These are phyloP conservation scores for Pyronema domesticum DNA, from an alignment of 495 filamentous ascomycete species.

Conservation along the genomic window DNA sequence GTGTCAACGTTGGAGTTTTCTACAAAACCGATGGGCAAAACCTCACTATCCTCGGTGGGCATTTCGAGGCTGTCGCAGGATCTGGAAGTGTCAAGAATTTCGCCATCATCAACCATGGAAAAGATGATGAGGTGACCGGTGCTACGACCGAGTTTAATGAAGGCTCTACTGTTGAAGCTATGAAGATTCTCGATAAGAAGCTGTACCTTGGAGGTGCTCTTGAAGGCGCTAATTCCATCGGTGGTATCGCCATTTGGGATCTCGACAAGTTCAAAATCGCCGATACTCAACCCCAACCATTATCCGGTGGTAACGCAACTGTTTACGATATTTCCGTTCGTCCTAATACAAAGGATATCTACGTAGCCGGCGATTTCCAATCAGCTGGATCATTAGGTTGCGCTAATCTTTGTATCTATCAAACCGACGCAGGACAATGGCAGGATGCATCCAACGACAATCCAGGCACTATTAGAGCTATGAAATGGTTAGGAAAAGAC, in stretches of 20 bases:
- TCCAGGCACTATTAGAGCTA: conserved; percentile 45
- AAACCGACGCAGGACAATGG: conserved; percentile 52
- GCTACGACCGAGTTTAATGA: conserved; percentile 44
- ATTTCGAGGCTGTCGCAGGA: conserved; percentile 54
- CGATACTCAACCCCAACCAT: conserved; percentile 36
- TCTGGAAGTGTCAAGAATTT: conserved; percentile 68
- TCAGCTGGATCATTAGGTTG: conserved; percentile 71
- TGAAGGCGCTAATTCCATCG: conserved; percentile 46
- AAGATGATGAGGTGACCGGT: conserved; percentile 49
- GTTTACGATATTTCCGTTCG: conserved; percentile 58
- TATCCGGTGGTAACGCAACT: conserved; percentile 47
- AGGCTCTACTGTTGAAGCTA: conserved; percentile 56
- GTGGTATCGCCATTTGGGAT: conserved; percentile 67
- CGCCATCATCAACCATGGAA: conserved; percentile 45
- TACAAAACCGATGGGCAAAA: conserved; percentile 49
- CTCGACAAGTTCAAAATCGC: conserved; percentile 42
- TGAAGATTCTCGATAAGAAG: conserved; percentile 44
- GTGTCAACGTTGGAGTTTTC: conserved; percentile 59
- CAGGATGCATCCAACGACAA: conserved; percentile 49
- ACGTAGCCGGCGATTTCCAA: conserved; percentile 67
- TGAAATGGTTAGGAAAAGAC: conserved; percentile 56
- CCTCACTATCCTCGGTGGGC: conserved; percentile 72
- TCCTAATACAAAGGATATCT: conserved; percentile 52
- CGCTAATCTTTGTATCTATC: conserved; percentile 61
- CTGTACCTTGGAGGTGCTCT: conserved; percentile 72